Evolutionary conservation across 169 alveolate species (phyloP).

Genomic region (Perkinsus olseni): DNA sequence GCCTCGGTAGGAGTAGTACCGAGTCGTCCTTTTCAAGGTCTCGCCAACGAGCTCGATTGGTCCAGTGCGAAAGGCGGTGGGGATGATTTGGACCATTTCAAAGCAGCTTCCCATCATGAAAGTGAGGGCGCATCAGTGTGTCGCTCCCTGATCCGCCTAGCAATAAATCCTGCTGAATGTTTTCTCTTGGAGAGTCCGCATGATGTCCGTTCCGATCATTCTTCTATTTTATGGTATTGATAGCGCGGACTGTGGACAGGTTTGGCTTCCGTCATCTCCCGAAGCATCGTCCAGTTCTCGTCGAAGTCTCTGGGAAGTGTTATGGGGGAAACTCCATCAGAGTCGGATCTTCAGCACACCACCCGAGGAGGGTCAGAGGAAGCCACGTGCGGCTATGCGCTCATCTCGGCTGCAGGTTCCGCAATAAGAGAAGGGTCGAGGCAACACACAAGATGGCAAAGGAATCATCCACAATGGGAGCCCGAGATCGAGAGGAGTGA

Average conservation of each 20-base stretch:
- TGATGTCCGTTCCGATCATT: too few species aligned
- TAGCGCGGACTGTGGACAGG: background rate
- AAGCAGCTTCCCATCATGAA: background rate
- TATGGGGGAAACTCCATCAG: background rate
- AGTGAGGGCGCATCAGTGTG: background rate
- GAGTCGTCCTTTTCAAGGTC: too few species aligned
- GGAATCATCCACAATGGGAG: background rate
- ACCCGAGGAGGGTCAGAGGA: background rate
- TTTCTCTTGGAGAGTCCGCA: too few species aligned
- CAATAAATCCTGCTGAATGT: too few species aligned
- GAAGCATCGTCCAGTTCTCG: background rate
- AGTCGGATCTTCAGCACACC: background rate
- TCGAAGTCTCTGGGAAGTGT: background rate
- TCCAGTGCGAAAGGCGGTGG: background rate
- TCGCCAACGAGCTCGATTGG: background rate
- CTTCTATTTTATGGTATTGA: too few species aligned
- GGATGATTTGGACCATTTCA: background rate
- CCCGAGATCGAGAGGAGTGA: background rate
- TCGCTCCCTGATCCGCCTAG: too few species aligned
- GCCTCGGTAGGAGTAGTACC: too few species aligned
- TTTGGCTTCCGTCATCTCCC: background rate
- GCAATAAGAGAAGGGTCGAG: background rate
- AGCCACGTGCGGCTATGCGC: background rate
- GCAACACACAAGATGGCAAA: background rate
- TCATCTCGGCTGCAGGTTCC: background rate